A percentile compares a stretch with the other conserved stretches of the same genome.
These are phyloP conservation scores for Lachnellula cervina DNA, from an alignment of 2,329 filamentous ascomycete species.

Conservation along the genomic window DNA sequence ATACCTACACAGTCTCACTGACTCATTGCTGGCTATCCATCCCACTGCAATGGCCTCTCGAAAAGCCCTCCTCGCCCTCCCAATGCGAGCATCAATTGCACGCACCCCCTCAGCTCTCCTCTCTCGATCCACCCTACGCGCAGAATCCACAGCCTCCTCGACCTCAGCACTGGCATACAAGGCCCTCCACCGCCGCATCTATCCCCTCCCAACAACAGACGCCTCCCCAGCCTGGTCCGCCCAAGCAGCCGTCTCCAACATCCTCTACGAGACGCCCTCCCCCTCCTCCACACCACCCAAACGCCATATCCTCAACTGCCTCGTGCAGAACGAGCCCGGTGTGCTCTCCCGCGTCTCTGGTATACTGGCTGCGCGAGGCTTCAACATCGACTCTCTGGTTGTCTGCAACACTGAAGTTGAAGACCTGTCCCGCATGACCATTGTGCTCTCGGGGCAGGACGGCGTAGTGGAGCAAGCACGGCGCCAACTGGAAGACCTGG, in stretches of 20 bases:
- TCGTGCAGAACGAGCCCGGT: slow-evolving; percentile 98
- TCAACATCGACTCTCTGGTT: slow-evolving; percentile 98
- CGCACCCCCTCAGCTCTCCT: slow-evolving; percentile 16
- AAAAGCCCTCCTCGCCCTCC: slow-evolving; percentile 28
- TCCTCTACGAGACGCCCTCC: slow-evolving; percentile 94
- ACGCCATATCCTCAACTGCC: slow-evolving; percentile 93
- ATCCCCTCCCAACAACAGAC: slow-evolving; percentile 74
- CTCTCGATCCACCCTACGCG: slow-evolving; percentile 20
- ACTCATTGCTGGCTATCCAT: slow-evolving; percentile 10
- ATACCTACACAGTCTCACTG: neutral
- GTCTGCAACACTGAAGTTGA: slow-evolving; percentile 98
- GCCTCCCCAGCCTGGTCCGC: slow-evolving; percentile 78
- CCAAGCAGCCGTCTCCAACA: slow-evolving; percentile 92
- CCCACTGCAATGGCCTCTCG: slow-evolving; percentile 27
- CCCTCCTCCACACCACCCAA: slow-evolving; percentile 81
- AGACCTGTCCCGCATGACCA: slow-evolving; percentile 97
- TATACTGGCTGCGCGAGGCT: slow-evolving; percentile 90
- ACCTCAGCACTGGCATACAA: slow-evolving; percentile 97
- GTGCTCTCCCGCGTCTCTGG: slow-evolving; percentile 94
- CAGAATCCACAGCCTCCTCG: slow-evolving; percentile 57
- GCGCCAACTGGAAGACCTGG: slow-evolving; percentile 90
- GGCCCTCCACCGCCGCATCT: slow-evolving; percentile 84
- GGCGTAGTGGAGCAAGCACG: slow-evolving; percentile 96
- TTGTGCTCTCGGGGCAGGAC: slow-evolving; percentile 92
- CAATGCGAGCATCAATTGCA: slow-evolving; percentile 20